phyloP scores from a whole-genome alignment of 768 basidiomycete genomes.

The Auricularia cornea region DNA sequence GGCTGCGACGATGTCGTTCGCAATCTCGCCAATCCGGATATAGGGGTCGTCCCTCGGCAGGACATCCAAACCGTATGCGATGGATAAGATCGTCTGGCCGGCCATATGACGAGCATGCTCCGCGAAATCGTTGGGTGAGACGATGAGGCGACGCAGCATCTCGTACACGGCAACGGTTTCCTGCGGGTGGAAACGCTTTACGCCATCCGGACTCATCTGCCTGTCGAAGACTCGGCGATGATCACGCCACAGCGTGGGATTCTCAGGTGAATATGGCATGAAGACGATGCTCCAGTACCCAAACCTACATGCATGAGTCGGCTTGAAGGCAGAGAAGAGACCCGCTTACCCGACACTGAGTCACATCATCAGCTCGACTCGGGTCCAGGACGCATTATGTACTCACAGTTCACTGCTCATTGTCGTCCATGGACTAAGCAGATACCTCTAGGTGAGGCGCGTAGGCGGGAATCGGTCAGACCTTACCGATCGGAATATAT shows the following conservation, averaged over 20 bases:
- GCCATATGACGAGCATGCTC: slow-evolving; percentile 22
- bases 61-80: slow-evolving; percentile 28
- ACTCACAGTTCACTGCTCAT: not conserved
- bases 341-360: not conserved
- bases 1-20: not conserved
- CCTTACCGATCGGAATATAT: slow-evolving; percentile 32
- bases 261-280: slow-evolving; percentile 24
- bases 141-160: slow-evolving; percentile 26
- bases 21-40: slow-evolving; percentile 18
- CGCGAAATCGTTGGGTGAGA: slow-evolving; percentile 24
- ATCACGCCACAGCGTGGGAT: slow-evolving; percentile 19
- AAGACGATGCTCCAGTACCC: slow-evolving; percentile 13
- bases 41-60: slow-evolving; percentile 6
- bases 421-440: not conserved
- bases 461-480: not conserved
- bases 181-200: slow-evolving; percentile 21
- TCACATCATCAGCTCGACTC: too few species aligned
- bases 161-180: slow-evolving; percentile 22
- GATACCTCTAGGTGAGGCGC: not conserved
- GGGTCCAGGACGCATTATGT: too few species aligned
- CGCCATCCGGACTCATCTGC: slow-evolving; percentile 14
- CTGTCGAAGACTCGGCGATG: slow-evolving; percentile 23
- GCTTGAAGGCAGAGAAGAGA: too few species aligned
- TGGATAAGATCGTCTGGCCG: not conserved
- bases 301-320: not conserved